Base-by-base conservation (phyloP, 2,329 filamentous ascomycete genomes). In the Elsinoe ampelina region DNA sequence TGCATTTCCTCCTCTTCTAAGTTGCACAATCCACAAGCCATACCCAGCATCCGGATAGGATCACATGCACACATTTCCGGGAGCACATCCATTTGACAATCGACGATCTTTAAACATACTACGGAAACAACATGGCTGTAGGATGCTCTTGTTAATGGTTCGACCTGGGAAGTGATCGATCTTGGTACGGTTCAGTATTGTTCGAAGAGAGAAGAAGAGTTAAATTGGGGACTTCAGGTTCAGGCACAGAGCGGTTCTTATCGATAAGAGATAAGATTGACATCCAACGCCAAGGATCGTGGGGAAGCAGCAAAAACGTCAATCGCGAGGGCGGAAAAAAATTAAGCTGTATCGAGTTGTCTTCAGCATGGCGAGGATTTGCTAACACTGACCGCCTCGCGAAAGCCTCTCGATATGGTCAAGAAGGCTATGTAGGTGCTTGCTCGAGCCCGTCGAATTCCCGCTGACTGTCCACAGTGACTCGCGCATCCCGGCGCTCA, bases 401-500 rank as follows among this genome's bases (percentile, higher is more conserved):
- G n/a, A 32, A 3, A 15, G 12, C 20, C 45, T 11, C 38, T n/a
- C 4, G 45, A 55, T 54, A 82, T 82, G 81, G 75, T 79, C 69
- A 81, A 81, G 68, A 84, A 84, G 69, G 72, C 71, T 36, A 72
- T 75, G 66, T 66, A 61, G 32, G 62, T 54, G 7, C n/a, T n/a
- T 22, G 26, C 41, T 13, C 19, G 26, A 26, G 3, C n/a, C 11
- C 2, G 19, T 26, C 41, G 26, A 13, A 54, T 15, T 13, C 32
- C 20, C 35, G 13, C 19, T 39, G 34, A 61, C 42, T 73, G 72
- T 73, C 70, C 70, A 60, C 70, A 90, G 89, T 68, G 90, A 95
- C 73, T 87, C 87, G 75, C 87, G 90, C 72, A 95, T 96, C 66
- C 87, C 86, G 59, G 85, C 90, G 71, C 83, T 96, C 65, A 92